phyloP scores from a whole-genome alignment of 257 asterid genomes.

The Fraxinus excelsior region DNA sequence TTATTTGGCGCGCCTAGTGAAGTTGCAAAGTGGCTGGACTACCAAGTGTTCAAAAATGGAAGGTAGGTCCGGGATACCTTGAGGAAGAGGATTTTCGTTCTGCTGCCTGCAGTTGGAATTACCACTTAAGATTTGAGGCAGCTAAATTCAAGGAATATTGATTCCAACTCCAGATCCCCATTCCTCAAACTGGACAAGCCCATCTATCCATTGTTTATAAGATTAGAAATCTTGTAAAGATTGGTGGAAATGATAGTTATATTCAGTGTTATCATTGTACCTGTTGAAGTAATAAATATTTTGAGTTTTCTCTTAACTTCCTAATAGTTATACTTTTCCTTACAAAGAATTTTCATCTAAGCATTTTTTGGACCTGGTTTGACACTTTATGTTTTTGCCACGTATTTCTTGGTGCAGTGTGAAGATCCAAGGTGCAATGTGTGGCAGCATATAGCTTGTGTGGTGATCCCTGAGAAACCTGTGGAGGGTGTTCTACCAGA shows the following conservation, averaged over 20 bases:
- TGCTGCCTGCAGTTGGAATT: neutral
- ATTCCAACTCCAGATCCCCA: neutral
- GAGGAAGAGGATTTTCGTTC: neutral
- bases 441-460: constrained; percentile 96
- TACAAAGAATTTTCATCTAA: neutral
- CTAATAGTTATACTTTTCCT: neutral
- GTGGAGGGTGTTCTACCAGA: constrained; percentile 63
- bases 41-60: neutral
- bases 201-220: neutral
- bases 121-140: neutral
- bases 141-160: neutral
- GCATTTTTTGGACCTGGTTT: constrained; percentile 3
- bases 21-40: neutral
- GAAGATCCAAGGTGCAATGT: constrained; percentile 82
- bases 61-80: neutral
- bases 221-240: neutral
- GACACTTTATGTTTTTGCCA: constrained; percentile 7
- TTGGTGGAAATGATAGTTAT: neutral
- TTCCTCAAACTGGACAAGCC: neutral
- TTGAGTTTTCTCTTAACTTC: neutral
- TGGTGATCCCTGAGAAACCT: constrained; percentile 84
- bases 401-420: constrained; percentile 65
- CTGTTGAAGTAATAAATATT: neutral
- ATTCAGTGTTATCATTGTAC: neutral
- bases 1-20: neutral